Percentiles rank a stretch among this genome's conserved stretches.
Evolutionary conservation across 768 basidiomycete species (phyloP).

Genomic region (Boletus insuetus): DNA sequence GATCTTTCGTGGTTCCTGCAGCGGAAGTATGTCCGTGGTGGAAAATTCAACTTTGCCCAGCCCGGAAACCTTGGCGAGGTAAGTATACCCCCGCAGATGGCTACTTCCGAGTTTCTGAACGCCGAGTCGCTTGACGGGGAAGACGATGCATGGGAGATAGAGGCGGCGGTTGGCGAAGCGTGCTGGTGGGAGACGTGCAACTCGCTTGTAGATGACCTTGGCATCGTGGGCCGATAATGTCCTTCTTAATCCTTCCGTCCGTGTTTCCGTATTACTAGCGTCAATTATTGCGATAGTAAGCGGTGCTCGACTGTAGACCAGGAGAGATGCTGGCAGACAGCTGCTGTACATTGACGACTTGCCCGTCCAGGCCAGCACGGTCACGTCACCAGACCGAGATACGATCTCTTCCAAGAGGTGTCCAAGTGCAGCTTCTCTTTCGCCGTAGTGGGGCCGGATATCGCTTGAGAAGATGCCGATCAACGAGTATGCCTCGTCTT

Average conservation of each 20-base stretch:
- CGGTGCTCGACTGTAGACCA: neutral
- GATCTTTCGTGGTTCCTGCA: neutral
- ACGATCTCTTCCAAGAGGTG: neutral
- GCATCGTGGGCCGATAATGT: neutral
- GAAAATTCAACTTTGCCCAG: neutral
- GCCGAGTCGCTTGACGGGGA: neutral
- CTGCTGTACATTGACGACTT: neutral
- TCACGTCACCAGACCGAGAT: neutral
- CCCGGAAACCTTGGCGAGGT: slow-evolving; percentile 1
- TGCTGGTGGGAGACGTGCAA: neutral
- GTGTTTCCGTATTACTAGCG: neutral
- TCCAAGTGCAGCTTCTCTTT: neutral
- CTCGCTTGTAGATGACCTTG: neutral
- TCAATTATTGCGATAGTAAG: neutral
- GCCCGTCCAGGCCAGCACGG: neutral
- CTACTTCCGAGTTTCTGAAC: neutral
- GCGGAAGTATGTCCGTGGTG: neutral
- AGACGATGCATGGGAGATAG: neutral
- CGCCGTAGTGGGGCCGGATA: neutral
- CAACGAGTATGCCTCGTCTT: neutral
- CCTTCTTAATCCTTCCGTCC: neutral
- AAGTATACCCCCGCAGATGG: neutral
- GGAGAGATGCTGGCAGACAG: neutral
- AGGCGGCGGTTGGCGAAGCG: neutral
- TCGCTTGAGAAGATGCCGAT: neutral